Evolutionary conservation across 2,329 filamentous ascomycete genomes (phyloP).

Genomic region (Ceratocystis diversiconidia): DNA sequence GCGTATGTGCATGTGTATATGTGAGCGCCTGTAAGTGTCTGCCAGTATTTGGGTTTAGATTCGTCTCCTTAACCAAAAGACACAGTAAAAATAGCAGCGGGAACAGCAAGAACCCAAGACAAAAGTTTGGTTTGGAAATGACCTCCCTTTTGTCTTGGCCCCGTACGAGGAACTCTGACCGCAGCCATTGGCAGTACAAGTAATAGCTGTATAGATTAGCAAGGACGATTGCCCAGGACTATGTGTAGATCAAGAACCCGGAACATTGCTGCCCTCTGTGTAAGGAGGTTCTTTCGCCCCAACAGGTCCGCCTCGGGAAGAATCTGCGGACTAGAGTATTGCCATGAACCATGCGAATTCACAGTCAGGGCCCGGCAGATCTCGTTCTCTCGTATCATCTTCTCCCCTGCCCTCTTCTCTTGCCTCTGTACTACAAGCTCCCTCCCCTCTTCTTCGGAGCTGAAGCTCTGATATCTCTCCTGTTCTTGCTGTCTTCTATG

Average conservation of each 20-base stretch:
- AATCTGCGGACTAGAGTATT: no score
- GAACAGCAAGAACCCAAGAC: neutral
- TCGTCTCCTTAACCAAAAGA: neutral
- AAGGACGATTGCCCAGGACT: neutral
- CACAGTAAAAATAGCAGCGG: neutral
- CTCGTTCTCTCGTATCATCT: neutral
- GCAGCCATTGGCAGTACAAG: neutral
- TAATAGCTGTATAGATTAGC: neutral
- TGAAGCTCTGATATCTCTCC: slow-evolving; percentile 1
- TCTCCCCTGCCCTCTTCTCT: neutral
- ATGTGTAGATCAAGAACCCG: neutral
- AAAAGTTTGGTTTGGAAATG: neutral
- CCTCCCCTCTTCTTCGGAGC: neutral
- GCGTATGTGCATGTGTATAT: neutral
- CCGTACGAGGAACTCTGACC: neutral
- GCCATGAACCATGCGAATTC: no score
- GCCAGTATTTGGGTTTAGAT: neutral
- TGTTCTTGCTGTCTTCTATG: neutral
- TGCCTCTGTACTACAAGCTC: neutral
- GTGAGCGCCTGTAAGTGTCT: neutral
- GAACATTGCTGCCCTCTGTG: neutral
- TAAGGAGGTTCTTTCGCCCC: neutral
- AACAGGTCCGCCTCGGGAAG: neutral
- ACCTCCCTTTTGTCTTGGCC: neutral
- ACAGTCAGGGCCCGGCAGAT: neutral